Evolutionary conservation across 306 rosid species (phyloP).

Genomic region (Lathyrus aphaca): DNA sequence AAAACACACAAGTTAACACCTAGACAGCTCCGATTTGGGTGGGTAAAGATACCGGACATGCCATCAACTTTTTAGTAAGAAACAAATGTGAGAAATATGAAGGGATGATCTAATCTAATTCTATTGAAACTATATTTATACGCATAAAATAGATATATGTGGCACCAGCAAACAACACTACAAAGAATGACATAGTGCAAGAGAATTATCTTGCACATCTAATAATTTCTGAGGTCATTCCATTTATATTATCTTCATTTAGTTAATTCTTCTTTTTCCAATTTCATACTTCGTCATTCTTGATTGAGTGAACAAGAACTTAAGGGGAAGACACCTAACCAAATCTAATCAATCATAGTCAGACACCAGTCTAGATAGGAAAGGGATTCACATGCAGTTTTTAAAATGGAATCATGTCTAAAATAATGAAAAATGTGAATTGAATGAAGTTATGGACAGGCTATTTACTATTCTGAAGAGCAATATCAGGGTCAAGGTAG

Average conservation of each 20-base stretch:
- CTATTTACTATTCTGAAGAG: slow-evolving; percentile 24
- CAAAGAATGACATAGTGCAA: background rate
- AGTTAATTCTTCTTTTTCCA: slow-evolving; percentile 2
- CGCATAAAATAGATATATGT: background rate
- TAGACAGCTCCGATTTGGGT: slow-evolving; percentile 4
- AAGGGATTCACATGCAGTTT: background rate
- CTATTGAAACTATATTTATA: slow-evolving; percentile 15
- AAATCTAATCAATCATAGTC: slow-evolving; percentile 1
- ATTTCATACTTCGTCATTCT: background rate
- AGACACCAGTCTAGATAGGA: background rate
- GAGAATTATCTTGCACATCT: slow-evolving; percentile 1
- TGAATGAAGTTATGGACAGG: background rate
- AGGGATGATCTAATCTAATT: slow-evolving; percentile 1
- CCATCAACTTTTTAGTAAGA: slow-evolving; percentile 13
- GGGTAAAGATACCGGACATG: background rate
- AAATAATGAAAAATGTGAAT: background rate
- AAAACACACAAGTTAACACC: slow-evolving; percentile 38
- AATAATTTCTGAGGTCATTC: background rate
- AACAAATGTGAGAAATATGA: slow-evolving; percentile 26
- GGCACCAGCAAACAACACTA: slow-evolving; percentile 4
- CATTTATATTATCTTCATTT: slow-evolving; percentile 10
- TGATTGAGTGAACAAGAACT: background rate
- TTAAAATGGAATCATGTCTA: background rate
- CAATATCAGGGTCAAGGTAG: slow-evolving; percentile 10
- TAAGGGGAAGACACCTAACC: slow-evolving; percentile 20